Base-by-base conservation (phyloP, 495 filamentous ascomycete species). In the Pyrenula aspistea region DNA sequence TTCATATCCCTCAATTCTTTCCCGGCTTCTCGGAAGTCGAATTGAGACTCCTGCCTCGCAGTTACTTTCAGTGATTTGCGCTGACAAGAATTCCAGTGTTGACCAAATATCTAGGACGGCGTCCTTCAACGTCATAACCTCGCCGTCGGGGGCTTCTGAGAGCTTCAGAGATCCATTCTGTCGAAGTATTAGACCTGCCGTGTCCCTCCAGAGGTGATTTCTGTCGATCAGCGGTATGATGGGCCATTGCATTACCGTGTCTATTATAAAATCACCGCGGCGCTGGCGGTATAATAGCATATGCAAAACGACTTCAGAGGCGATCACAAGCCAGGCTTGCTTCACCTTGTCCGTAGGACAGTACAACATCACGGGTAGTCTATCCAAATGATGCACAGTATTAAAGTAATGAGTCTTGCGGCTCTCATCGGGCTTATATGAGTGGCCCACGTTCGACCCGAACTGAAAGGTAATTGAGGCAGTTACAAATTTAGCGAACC, bases 101-200 rank as follows among this genome's bases (percentile, higher is more conserved):
- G 64, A 67, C 64, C 64, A 67, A 2, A 61, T 61, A 48, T 63
- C 52, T 8, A 57, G 11, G 12, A 65, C 25, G 22, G 59, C 25
- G n/a, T 67, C 61, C 53, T 57, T 54, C 51, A 67, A 56, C 2
- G 42, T 61, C 36, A 65, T 59, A 0, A 55, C 24, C 22, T 49
- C 59, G 2, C 50, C 21, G 1, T 49, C 55, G 4, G 31, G 31
- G 8, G 4, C 8, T 8, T 42, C 31, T 42, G 53, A 61, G 31
- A 56, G 51, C 31, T 22, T 25, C 22, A 52, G 8, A 24, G 50
- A 52, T 12, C n/a, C 36, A 20, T 53, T 51, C 24, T 49, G 48
- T 12, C 42, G 12, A 20, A 57, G 24, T 2, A 51, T 49, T 1
- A 24, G 23, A 4, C 4, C 31, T 4, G 31, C 31, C 4, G 31